Base-by-base conservation (phyloP, 164 flowering plant genomes). In the Sedum album region DNA sequence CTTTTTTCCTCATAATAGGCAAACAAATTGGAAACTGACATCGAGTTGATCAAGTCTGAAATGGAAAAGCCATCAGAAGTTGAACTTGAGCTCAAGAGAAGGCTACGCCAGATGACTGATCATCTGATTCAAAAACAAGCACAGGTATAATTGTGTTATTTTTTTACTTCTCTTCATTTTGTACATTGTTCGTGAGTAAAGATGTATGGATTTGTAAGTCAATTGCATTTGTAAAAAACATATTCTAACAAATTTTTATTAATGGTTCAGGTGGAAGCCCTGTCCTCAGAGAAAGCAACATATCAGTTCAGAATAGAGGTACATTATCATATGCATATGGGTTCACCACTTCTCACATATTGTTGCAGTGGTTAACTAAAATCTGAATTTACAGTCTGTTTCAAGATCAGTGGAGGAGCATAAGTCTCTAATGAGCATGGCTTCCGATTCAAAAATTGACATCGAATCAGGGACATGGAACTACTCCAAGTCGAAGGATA, bases 71-170 rank as follows among this genome's bases (percentile, higher is more conserved):
- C 96, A 46, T 86, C 96, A 72, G 96, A 82, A 81, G 88, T 91
- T 31, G 98, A 94, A 81, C 65, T 82, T 77, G 95, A 94, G 80
- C 93, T 94, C 46, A 94, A 84, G 77, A 80, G 85, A 73, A 86
- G 97, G 86, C 98, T 94, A 73, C 71, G 79, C 44, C 93, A 85
- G 79, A 75, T 93, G 73, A 89, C 97, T 72, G 96, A 93, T 77
- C 98, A 87, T 79, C 78, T 93, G 72, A 93, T 93, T 75, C 96
- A 91, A 81, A 93, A 93, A 76, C 98, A 93, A 76, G 83, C 96
- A 17, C 96, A 91, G 97, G 98, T 93, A 70, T 57, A 69, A 63
- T 36, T 18, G 25, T 23, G n/a, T 15, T 33, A 23, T 2, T 30
- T 30, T 30, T 36, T 63, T 33, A 4, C 1, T 7, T 36, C 21